Evolutionary conservation across 1,284 basidiomycete species (phyloP).

Genomic region (Tylopilus orsonianus): DNA sequence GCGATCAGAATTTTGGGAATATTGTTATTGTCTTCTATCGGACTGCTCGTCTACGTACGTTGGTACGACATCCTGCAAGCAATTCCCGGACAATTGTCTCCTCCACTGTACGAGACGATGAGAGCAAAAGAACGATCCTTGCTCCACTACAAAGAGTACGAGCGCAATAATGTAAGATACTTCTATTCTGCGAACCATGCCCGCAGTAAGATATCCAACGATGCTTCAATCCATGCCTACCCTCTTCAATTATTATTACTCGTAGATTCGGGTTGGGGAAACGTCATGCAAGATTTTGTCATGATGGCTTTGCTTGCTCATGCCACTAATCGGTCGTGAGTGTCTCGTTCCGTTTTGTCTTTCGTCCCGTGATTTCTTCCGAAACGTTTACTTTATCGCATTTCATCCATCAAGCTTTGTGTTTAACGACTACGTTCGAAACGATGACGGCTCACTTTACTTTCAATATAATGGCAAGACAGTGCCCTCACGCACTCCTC

Average conservation of each 20-base stretch:
- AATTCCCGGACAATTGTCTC: no score
- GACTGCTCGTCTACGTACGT: slow-evolving; percentile 9
- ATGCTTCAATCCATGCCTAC: neutral
- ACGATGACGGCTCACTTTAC: slow-evolving; percentile 27
- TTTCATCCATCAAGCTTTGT: no score
- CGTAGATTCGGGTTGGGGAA: slow-evolving; percentile 42
- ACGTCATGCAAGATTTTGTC: slow-evolving; percentile 43
- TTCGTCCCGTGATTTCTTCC: no score
- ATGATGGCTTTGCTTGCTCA: slow-evolving; percentile 37
- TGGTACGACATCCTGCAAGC: slow-evolving; percentile 6
- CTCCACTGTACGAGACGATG: slow-evolving; percentile 23
- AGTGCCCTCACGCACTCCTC: slow-evolving; percentile 39
- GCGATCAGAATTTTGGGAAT: slow-evolving; percentile 18
- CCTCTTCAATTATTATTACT: neutral
- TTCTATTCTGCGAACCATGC: slow-evolving; percentile 32
- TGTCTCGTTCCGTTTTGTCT: no score
- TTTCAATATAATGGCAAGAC: slow-evolving; percentile 34
- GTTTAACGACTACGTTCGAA: slow-evolving; percentile 43
- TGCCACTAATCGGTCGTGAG: slow-evolving; percentile 35
- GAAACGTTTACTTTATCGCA: no score
- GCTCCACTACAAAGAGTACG: slow-evolving; percentile 24
- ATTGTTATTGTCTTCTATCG: slow-evolving; percentile 5
- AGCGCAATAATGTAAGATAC: slow-evolving; percentile 27
- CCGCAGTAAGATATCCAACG: slow-evolving; percentile 19
- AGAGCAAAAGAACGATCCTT: slow-evolving; percentile 15